phyloP scores from a whole-genome alignment of 78 protist genomes.

The Chrysochromulina parva region DNA sequence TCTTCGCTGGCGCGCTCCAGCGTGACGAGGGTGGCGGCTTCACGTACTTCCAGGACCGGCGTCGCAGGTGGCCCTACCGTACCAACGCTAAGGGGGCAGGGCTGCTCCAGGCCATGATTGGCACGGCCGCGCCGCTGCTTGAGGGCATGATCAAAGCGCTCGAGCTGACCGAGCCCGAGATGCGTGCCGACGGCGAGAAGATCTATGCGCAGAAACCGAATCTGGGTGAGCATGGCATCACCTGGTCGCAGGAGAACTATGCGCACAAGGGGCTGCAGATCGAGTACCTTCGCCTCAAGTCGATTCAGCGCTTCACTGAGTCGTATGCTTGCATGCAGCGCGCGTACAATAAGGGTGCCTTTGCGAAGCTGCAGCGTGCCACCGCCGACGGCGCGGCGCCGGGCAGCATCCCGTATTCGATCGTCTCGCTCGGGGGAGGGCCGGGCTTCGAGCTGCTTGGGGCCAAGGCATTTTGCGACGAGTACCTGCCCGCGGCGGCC shows the following conservation, averaged over 20 bases:
- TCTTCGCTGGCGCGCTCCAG: neutral
- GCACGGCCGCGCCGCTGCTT: neutral
- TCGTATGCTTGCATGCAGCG: neutral
- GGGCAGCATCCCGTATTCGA: neutral
- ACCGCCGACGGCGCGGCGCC: neutral
- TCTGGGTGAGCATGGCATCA: neutral
- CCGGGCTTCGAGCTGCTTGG: conserved; percentile 18
- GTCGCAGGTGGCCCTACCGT: neutral
- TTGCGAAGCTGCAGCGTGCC: neutral
- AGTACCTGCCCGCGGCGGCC: neutral
- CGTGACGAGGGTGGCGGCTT: neutral
- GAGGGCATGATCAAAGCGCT: no score
- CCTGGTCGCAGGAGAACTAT: conserved; percentile 6
- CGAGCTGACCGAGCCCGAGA: no score
- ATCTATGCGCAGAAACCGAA: conserved; percentile 22
- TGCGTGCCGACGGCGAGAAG: neutral
- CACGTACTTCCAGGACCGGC: conserved; percentile 2
- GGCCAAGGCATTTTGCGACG: neutral
- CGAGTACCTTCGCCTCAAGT: conserved; percentile 28
- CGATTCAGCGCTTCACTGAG: conserved; percentile 16
- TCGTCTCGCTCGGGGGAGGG: conserved; percentile 30
- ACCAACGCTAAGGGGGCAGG: neutral
- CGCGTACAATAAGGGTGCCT: neutral
- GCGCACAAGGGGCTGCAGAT: conserved; percentile 13
- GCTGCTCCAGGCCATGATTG: neutral